Evolutionary conservation across 768 basidiomycete genomes (phyloP), one percentile per base, ranked within the genome.

Genomic region (Collybia sordida): DNA sequence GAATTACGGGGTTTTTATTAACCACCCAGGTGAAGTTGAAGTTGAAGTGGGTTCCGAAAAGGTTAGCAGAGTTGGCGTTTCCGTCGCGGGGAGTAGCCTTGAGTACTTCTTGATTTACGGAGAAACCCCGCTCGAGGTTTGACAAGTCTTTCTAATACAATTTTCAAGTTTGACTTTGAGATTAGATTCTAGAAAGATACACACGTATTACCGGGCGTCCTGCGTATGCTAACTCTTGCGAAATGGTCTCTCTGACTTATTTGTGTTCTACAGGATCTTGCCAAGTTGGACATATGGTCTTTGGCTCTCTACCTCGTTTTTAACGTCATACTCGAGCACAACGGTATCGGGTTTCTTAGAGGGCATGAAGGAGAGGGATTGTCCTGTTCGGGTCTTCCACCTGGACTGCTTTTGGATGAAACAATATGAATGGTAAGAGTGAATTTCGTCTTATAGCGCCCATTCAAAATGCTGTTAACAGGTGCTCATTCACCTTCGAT

Each of bases 371-470:
- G 72, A 83, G 19, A 76, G 83, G 27, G 67, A 78, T 48, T 83
- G 83, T 54, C 73, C 72, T 15, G 84, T 88, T 22, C 77, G 85
- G 18, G 86, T 88, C 2, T 85, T 89, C 70, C 87, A 90, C 57
- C 61, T 89, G 35, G 87, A 89, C 59, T 89, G 86, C 59, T 90
- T 87, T 63, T 85, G 83, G 82, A 85, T 83, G 82, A 83, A 82
- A 57, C 79, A 81, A 63, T 83, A 85, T 58, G 81, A 85, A 65
- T 85, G 83, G 83, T 78, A 46, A 42, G 67, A 56, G 57, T 3
- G 3, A 6, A 7, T 31, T 11, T 31, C 9, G 9, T 25, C 25
- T 8, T 21, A 23, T 34, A 19, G 11, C n/a, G 24, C 54, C 47
- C 42, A 15, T 36, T 15, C 35, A 52, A 40, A 62, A 62, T 55